Evolutionary conservation across 257 asterid species (phyloP).

Genomic region (Nicotiana benthamiana): DNA sequence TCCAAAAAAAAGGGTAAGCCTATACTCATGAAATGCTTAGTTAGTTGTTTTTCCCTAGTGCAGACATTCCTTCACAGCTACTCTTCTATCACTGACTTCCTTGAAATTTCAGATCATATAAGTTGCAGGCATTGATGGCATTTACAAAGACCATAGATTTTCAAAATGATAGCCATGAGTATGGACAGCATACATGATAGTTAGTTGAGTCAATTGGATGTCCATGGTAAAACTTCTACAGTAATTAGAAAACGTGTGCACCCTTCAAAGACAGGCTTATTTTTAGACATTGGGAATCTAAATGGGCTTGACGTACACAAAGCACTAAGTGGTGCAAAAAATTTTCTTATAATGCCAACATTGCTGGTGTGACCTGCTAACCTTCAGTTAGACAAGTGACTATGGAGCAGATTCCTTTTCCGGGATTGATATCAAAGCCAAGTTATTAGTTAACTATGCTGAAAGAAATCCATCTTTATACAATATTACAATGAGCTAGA

Average conservation of each 20-base stretch:
- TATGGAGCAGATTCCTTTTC: not conserved
- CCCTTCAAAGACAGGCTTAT: not conserved
- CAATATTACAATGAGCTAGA: not conserved
- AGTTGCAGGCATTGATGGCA: not conserved
- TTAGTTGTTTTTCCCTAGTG: not conserved
- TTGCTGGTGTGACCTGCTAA: not conserved
- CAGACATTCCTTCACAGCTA: not conserved
- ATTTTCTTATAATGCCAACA: not conserved
- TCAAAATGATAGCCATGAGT: not conserved
- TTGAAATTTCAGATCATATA: not conserved
- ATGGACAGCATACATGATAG: not conserved
- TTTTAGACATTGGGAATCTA: not conserved
- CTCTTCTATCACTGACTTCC: not conserved
- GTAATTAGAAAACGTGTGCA: not conserved
- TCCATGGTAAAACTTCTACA: not conserved
- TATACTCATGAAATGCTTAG: not conserved
- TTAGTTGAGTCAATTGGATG: not conserved
- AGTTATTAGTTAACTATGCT: not conserved
- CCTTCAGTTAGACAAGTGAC: not conserved
- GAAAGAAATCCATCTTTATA: not conserved
- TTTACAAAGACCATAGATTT: not conserved
- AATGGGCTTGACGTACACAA: not conserved
- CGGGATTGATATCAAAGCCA: not conserved
- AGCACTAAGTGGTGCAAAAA: not conserved
- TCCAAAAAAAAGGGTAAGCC: not conserved